phyloP scores from a whole-genome alignment of 257 asterid genomes.

The Solanum paucissectum region DNA sequence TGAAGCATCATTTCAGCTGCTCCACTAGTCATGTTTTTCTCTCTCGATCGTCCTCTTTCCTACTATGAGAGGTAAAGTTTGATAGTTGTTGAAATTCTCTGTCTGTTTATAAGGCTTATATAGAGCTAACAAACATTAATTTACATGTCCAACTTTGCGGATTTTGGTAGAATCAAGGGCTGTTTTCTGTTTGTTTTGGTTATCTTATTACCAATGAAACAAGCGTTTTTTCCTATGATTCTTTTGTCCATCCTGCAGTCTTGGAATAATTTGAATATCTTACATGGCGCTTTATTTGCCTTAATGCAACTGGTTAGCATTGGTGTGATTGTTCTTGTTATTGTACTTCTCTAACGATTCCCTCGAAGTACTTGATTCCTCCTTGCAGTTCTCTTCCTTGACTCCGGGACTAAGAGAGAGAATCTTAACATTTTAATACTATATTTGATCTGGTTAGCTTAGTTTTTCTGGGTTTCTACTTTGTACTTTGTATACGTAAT shows the following conservation, averaged over 20 bases:
- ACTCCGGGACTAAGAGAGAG: background rate
- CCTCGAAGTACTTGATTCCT: background rate
- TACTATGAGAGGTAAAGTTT: background rate
- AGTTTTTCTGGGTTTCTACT: background rate
- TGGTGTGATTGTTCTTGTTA: background rate
- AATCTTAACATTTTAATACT: background rate
- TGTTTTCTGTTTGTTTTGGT: background rate
- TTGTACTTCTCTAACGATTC: background rate
- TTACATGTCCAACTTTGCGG: background rate
- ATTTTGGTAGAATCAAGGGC: background rate
- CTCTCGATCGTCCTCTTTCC: background rate
- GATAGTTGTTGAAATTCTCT: background rate
- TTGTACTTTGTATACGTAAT: background rate
- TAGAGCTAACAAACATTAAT: conserved; percentile 4
- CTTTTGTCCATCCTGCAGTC: background rate
- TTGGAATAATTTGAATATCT: background rate
- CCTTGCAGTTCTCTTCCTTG: background rate
- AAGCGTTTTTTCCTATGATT: background rate
- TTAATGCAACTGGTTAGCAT: background rate
- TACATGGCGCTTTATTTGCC: background rate
- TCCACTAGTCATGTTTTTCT: conserved; percentile 21
- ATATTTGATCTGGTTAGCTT: background rate
- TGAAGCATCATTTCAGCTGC: conserved; percentile 16
- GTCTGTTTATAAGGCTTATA: conserved; percentile 7
- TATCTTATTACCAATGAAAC: background rate